Conservation (phyloP, 768 basidiomycete genomes). For the Candolleomyces aberdarensis region DNA sequence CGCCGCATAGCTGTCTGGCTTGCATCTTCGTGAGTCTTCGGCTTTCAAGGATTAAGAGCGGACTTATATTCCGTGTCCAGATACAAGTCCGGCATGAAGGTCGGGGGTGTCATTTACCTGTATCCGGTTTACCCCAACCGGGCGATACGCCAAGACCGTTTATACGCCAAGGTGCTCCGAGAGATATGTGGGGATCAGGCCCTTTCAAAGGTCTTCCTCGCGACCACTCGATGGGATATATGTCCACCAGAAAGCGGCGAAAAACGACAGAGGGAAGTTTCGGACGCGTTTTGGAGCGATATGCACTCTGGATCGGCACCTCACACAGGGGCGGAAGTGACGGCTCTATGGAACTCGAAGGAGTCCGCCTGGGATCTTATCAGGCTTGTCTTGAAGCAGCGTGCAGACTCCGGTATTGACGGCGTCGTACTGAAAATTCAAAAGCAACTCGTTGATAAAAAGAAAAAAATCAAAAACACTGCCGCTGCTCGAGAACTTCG, state of each 20-base stretch:
- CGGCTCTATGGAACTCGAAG: background rate
- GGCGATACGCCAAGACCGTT: background rate
- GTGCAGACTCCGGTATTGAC: too few relatives aligned
- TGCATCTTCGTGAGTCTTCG: background rate
- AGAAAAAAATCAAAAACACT: too few relatives aligned
- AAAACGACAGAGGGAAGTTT: background rate
- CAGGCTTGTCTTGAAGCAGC: too few relatives aligned
- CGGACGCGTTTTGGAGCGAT: background rate
- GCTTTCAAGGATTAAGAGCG: background rate
- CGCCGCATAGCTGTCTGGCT: background rate
- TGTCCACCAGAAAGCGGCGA: background rate
- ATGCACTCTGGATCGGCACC: too few relatives aligned
- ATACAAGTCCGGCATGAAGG: background rate
- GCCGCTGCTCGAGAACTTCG: too few relatives aligned
- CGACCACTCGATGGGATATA: background rate
- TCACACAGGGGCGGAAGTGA: too few relatives aligned
- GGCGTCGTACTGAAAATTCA: too few relatives aligned
- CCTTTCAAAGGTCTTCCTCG: background rate
- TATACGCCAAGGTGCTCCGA: background rate
- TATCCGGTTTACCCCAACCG: background rate
- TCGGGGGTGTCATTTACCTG: background rate
- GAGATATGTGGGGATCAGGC: background rate
- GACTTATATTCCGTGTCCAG: background rate
- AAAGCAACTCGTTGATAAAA: too few relatives aligned
- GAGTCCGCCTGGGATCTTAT: too few relatives aligned